These are phyloP conservation scores for Stephanodiscus triporus DNA, from an alignment of 108 stramenopile genomes.

Conservation along the genomic window DNA sequence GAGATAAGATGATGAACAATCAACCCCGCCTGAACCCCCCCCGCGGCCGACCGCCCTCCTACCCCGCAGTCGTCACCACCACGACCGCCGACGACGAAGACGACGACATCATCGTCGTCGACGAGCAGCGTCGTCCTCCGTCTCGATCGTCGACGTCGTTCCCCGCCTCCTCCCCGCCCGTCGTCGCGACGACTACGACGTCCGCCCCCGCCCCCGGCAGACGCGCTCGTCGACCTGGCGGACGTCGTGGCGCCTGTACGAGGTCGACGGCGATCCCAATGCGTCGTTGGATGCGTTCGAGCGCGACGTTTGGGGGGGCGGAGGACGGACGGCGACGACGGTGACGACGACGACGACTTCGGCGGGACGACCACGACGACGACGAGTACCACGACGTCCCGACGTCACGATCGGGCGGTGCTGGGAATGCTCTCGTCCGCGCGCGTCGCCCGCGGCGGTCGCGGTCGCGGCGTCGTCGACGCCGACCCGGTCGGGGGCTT, in stretches of 20 bases:
- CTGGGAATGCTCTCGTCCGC: background rate
- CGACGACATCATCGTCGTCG: background rate
- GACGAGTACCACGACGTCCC: background rate
- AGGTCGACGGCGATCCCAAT: no score
- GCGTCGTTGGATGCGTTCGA: no score
- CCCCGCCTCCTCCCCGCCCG: no score
- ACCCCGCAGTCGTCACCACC: slow-evolving; percentile 16
- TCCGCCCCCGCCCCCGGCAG: background rate
- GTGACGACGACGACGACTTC: background rate
- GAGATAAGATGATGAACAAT: no score
- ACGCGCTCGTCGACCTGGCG: no score
- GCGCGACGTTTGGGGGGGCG: no score
- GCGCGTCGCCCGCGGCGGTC: background rate
- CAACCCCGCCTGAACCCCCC: slow-evolving; percentile 1
- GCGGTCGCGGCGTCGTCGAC: background rate
- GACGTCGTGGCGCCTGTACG: background rate
- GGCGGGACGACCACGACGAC: background rate
- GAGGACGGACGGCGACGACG: no score
- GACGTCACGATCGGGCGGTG: slow-evolving; percentile 9
- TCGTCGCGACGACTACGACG: background rate
- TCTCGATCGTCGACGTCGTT: no score
- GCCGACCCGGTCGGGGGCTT: no score
- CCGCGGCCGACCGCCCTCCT: slow-evolving; percentile 16
- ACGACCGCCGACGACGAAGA: background rate
- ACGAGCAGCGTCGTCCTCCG: background rate